Base-by-base conservation (phyloP, 179 eudicot species). In the Beta lomatogona region DNA sequence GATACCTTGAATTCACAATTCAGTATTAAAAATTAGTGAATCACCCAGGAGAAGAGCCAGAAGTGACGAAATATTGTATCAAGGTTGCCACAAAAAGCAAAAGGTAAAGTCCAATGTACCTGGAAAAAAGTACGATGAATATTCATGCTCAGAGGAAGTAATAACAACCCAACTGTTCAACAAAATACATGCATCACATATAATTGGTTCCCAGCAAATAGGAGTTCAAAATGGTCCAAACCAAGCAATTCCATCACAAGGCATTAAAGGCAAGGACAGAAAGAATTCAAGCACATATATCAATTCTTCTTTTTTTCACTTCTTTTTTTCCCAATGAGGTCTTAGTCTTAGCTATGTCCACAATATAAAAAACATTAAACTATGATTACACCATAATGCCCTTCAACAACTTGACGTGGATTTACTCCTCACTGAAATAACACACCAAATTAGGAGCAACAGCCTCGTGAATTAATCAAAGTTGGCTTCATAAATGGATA, bases 11-110 rank as follows among this genome's bases (percentile, higher is more conserved):
- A 25, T 25, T 25, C 28, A 25, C 28, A 72, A 11, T 81, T 73
- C 52, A 53, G 77, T 12, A 74, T n/a, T 69, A 9, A 69, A 15
- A 63, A n/a, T 22, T n/a, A 10, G 71, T 21, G 10, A 57, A 21
- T 78, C 91, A 94, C 99, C 99, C 99, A 3, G 98, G 99, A 77
- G 98, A 94, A 53, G 99, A 89, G 84, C 92, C 87, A 70, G 98
- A 85, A 2, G 99, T 94, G 54, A 91, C 60, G 78, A 96, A 94
- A 85, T 93, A 96, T 73, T 96, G 99, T 80, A 81, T 87, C 91
- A 96, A 87, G 52, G 99, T 92, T 73, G 88, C 92, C 57, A 92
- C 85, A 82, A 91, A 90, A 77, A 96, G 90, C 70, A 89, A 65
- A 63, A 89, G 79, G 86, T 94, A 96, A n/a, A 90, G 70, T 50